These are phyloP conservation scores for Scheffersomyces stipitis DNA, from an alignment of 805 yeast species.

Conservation along the genomic window DNA sequence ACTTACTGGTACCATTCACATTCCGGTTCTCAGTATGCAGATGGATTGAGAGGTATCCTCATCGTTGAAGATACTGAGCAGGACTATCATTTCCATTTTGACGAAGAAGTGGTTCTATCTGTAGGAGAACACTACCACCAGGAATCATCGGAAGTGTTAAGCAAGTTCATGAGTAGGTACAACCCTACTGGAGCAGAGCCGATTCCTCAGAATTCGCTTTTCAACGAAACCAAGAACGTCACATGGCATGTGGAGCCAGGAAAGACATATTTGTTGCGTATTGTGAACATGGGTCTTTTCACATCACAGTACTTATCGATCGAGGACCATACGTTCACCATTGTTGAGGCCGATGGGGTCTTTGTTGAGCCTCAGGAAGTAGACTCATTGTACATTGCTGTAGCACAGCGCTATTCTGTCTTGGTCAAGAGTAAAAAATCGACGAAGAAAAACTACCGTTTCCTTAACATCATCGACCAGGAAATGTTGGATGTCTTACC, in stretches of 20 bases:
- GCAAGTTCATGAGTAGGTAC: slow-evolving; percentile 56
- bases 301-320: slow-evolving; percentile 56
- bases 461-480: slow-evolving; percentile 62
- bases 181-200: slow-evolving; percentile 90
- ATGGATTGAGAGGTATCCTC: slow-evolving; percentile 71
- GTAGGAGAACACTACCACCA: slow-evolving; percentile 66
- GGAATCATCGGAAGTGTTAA: slow-evolving; percentile 45
- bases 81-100: slow-evolving; percentile 55
- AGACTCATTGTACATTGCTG: slow-evolving; percentile 60
- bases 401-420: slow-evolving; percentile 80
- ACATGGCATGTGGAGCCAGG: slow-evolving; percentile 56
- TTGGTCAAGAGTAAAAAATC: slow-evolving; percentile 55
- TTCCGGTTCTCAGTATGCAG: slow-evolving; percentile 73
- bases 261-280: slow-evolving; percentile 62
- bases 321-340: slow-evolving; percentile 41
- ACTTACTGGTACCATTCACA: slow-evolving; percentile 77
- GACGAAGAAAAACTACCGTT: slow-evolving; percentile 50
- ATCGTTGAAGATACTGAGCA: slow-evolving; percentile 56
- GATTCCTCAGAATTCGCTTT: slow-evolving; percentile 62
- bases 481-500: slow-evolving; percentile 74
- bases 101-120: slow-evolving; percentile 58
- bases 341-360: slow-evolving; percentile 49
- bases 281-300: slow-evolving; percentile 68
- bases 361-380: slow-evolving; percentile 58
- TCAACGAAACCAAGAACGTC: slow-evolving; percentile 63